Evolutionary conservation across 495 filamentous ascomycete species (phyloP), one percentile per base, ranked within the genome.

Genomic region (Emericellopsis terricola): DNA sequence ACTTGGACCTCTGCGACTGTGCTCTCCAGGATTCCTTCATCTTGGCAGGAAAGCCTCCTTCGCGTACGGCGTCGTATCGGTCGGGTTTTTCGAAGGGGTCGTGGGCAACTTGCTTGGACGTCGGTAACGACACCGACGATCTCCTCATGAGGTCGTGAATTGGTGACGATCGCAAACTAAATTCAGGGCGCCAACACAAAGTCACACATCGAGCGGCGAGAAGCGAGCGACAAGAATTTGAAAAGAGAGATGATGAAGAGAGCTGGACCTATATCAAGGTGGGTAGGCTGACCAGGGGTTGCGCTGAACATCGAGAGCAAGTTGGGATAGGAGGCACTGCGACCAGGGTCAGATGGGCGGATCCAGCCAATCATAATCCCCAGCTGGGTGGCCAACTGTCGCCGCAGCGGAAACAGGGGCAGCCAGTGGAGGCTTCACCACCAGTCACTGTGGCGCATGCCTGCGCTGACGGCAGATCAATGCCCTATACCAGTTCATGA

Each of bases 1-100:
- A 84, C 45, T 83, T 71, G 38, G 74, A 76, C 61, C 67, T 70
- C 58, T 81, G 76, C 41, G 67, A 69, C 55, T 79, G 76, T 40
- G 70, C 71, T 65, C 77, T 76, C 45, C 60, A 73, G 43, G 62
- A 57, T 44, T 56, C 46, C 48, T 65, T 63, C 51, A 63, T 41
- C 45, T 56, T 65, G 47, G 56, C 53, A 47, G 65, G 41, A 29
- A 60, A 49, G 48, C 50, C 47, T 42, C 46, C 45, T 42, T 59
- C 53, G 47, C 53, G 57, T 55, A 40, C 49, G 51, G 39, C 42
- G 38, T 49, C 51, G 59, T 71, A 71, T 42, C 67, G 60, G 36
- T 50, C 59, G 38, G 59, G 55, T 48, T 71, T 71, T 50, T 71
- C 67, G 65, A 68, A 55, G 40, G 64, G 65, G 38, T 71, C 67